phyloP scores from a whole-genome alignment of 78 protist species.

The Monosiga brevicollis region DNA sequence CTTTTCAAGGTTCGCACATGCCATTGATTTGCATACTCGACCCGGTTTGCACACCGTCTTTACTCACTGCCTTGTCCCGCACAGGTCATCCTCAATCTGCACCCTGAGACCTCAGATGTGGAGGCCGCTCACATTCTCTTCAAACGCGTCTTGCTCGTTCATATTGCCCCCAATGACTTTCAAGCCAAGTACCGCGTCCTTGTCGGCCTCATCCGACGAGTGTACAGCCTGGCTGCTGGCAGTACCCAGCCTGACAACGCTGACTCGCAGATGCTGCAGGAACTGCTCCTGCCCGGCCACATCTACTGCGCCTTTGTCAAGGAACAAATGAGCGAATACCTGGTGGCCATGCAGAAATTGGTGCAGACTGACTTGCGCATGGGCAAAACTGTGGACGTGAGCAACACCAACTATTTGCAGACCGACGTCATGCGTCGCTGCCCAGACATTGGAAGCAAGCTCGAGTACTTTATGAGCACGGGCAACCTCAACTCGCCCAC shows the following conservation, averaged over 20 bases:
- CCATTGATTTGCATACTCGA: too few species aligned
- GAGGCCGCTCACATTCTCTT: constrained; percentile 37
- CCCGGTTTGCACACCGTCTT: too few species aligned
- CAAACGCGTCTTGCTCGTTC: constrained; percentile 52
- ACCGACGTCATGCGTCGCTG: background rate
- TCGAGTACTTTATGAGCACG: constrained; percentile 68
- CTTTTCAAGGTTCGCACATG: too few species aligned
- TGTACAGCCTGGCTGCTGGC: constrained; percentile 64
- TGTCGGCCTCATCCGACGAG: constrained; percentile 67
- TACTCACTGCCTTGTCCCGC: too few species aligned
- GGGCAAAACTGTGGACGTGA: background rate
- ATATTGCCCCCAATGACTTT: constrained; percentile 33
- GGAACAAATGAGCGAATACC: constrained; percentile 8
- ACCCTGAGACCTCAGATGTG: background rate
- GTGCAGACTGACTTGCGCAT: background rate
- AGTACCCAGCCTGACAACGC: constrained; percentile 46
- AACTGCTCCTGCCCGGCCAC: constrained; percentile 76
- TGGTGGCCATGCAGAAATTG: background rate
- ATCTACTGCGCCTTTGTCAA: constrained; percentile 20
- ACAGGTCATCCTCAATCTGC: too few species aligned
- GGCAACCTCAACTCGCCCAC: constrained; percentile 69
- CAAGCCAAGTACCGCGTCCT: constrained; percentile 69
- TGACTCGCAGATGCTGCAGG: constrained; percentile 76
- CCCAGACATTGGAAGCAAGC: constrained; percentile 14
- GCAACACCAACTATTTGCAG: background rate